Conservation (phyloP, 23 red algal genomes). For the Gracilaria vermiculophylla region DNA sequence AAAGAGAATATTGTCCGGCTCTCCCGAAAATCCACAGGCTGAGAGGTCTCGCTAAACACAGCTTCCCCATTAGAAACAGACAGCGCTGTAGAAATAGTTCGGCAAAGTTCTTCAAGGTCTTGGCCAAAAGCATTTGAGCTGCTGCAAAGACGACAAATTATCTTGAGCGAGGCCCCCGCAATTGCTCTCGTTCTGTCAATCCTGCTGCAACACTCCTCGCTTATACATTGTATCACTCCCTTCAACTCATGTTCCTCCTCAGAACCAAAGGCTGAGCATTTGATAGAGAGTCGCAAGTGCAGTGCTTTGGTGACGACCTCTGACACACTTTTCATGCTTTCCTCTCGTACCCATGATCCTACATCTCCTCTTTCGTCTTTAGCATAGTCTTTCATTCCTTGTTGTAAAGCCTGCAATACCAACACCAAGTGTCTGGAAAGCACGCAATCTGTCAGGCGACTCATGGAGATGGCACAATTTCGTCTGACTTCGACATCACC, state of each 20-base stretch:
- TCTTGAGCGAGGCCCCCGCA: constrained; percentile 29
- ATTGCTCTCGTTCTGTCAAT: constrained; percentile 69
- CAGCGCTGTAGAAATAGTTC: background rate
- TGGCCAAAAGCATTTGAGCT: background rate
- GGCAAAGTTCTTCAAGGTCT: background rate
- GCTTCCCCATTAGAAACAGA: background rate
- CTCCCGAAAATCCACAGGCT: constrained; percentile 27
- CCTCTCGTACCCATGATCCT: constrained; percentile 82
- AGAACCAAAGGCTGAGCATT: background rate
- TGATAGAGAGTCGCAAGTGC: background rate
- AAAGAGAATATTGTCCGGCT: constrained; percentile 3
- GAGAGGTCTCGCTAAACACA: background rate
- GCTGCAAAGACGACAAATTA: background rate
- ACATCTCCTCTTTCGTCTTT: constrained; percentile 82
- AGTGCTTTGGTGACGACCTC: background rate
- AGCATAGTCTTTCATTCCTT: constrained; percentile 59
- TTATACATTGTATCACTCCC: background rate
- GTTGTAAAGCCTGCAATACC: constrained; percentile 1
- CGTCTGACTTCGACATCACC: constrained; percentile 51
- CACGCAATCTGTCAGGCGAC: background rate
- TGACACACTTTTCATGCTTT: constrained; percentile 35
- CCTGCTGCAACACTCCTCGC: constrained; percentile 41
- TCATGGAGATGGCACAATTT: constrained; percentile 46
- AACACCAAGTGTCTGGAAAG: background rate
- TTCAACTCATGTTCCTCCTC: background rate